phyloP scores from a whole-genome alignment of 179 eudicot genomes.

The Amaranthus tricolor region DNA sequence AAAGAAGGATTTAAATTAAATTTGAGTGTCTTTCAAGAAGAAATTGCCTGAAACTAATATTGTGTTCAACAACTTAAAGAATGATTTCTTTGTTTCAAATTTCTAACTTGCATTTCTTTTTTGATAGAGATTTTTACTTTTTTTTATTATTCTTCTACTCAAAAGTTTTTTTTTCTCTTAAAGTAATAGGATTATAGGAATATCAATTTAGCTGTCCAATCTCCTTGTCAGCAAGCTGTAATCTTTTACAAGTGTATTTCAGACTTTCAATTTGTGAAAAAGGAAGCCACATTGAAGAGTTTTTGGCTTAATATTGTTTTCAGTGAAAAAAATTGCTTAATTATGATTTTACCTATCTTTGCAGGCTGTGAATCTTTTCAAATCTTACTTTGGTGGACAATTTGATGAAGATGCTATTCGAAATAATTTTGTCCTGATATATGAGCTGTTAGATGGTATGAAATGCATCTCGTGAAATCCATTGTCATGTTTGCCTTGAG shows the following conservation, averaged over 20 bases:
- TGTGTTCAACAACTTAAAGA: too few species aligned
- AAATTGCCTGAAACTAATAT: too few species aligned
- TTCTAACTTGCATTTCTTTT: too few species aligned
- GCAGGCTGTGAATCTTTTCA: constrained; percentile 96
- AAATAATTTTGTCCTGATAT: constrained; percentile 92
- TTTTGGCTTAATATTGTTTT: not conserved
- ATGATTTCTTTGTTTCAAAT: too few species aligned
- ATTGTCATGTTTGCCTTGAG: not conserved
- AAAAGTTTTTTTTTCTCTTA: too few species aligned
- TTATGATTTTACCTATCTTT: constrained; percentile 14
- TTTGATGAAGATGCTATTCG: constrained; percentile 99
- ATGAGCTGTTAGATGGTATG: constrained; percentile 96
- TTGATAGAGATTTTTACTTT: too few species aligned
- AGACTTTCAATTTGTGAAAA: not conserved
- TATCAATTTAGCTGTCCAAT: not conserved
- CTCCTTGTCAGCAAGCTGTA: not conserved
- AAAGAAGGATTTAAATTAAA: too few species aligned
- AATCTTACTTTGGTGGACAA: constrained; percentile 96
- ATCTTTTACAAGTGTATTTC: not conserved
- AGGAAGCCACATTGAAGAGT: not conserved
- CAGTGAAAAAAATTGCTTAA: constrained; percentile 13
- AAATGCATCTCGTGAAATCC: not conserved
- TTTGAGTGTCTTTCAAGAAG: too few species aligned
- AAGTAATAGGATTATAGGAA: too few species aligned
- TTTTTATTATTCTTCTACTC: too few species aligned